Evolutionary conservation across 2,329 filamentous ascomycete species (phyloP).

Genomic region (Nemania abortiva): DNA sequence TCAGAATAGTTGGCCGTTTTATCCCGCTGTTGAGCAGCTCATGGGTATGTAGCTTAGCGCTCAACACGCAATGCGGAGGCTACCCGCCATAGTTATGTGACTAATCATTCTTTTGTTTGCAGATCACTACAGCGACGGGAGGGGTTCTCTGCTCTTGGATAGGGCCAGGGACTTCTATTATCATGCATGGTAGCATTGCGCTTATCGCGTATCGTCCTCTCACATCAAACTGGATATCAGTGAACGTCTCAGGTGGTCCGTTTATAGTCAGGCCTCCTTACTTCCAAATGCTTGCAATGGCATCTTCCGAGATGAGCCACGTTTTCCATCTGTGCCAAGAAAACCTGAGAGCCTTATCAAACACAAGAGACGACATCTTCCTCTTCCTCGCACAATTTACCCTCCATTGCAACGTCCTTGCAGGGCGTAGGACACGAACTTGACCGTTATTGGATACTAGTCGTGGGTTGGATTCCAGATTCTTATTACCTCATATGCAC

Average conservation of each 20-base stretch:
- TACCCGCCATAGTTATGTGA: background rate
- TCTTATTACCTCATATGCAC: conserved; percentile 19
- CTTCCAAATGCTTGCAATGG: background rate
- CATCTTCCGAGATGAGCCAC: conserved; percentile 6
- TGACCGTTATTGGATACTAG: conserved; percentile 11
- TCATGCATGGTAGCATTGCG: background rate
- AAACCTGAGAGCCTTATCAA: conserved; percentile 9
- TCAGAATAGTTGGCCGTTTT: conserved; percentile 8
- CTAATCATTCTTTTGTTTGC: background rate
- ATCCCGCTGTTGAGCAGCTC: conserved; percentile 7
- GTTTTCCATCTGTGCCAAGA: conserved; percentile 9
- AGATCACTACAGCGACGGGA: background rate
- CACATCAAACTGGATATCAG: background rate
- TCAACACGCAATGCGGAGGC: background rate
- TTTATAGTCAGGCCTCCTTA: background rate
- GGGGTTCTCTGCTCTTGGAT: background rate
- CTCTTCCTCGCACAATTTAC: conserved; percentile 15
- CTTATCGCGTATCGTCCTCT: background rate
- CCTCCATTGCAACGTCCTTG: conserved; percentile 4
- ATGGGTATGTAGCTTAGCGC: background rate
- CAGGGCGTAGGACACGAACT: conserved; percentile 16
- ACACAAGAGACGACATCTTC: conserved; percentile 3
- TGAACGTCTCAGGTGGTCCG: background rate
- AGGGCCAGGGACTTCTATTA: background rate
- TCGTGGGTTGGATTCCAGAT: conserved; percentile 1